Conservation (phyloP, 306 rosid species). For the Sechiopsis laciniata region DNA sequence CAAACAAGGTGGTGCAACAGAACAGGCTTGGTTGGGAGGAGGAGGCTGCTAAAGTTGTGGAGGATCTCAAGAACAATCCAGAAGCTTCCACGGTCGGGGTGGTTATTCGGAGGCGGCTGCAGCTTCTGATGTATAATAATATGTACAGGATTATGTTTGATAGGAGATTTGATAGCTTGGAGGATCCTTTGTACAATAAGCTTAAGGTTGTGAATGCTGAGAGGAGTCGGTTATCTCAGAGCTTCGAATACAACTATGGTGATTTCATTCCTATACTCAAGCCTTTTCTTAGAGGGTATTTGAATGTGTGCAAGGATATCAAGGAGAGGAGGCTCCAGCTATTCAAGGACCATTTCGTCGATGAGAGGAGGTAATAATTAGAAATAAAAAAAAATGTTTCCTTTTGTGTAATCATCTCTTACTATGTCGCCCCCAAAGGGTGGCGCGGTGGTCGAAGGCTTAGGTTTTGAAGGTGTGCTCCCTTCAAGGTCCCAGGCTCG, state of each 20-base stretch:
- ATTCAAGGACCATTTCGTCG: constrained; percentile 72
- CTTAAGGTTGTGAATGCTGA: constrained; percentile 58
- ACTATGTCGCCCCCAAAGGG: too few relatives aligned
- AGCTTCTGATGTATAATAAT: constrained; percentile 81
- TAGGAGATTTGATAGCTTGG: constrained; percentile 60
- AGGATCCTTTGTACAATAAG: constrained; percentile 48
- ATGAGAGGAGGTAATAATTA: constrained; percentile 64
- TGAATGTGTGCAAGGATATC: constrained; percentile 72
- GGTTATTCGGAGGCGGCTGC: constrained; percentile 52
- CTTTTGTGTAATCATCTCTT: not conserved
- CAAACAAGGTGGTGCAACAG: constrained; percentile 86
- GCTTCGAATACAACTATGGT: constrained; percentile 74
- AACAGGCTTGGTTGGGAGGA: constrained; percentile 61
- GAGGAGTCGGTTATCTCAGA: constrained; percentile 74
- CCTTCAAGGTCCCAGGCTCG: too few relatives aligned
- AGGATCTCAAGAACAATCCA: constrained; percentile 43
- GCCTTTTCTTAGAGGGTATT: constrained; percentile 65
- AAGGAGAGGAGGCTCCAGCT: constrained; percentile 66
- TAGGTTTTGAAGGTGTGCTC: too few relatives aligned
- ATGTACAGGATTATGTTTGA: constrained; percentile 84
- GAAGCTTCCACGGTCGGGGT: constrained; percentile 45
- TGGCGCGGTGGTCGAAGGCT: too few relatives aligned
- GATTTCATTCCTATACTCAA: constrained; percentile 78
- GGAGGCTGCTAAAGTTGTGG: constrained; percentile 61
- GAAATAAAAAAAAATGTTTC: not conserved